A percentile compares a stretch with the other conserved stretches of the same genome.
Conservation (phyloP, 192 early-diverging fungal genomes). For the Gryganskiella cystojenkinii region DNA sequence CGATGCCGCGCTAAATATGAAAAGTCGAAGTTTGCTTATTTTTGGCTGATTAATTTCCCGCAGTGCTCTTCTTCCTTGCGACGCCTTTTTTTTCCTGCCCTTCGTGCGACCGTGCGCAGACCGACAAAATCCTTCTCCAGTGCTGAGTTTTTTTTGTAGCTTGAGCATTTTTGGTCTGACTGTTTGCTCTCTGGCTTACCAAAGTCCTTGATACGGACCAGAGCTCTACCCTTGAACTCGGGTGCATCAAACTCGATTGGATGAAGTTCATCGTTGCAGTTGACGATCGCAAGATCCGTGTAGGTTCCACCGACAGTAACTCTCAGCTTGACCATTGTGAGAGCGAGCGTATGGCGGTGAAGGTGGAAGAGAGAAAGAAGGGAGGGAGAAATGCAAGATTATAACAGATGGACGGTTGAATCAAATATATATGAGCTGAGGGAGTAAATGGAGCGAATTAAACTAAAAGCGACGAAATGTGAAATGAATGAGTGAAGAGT, state of each 20-base stretch:
- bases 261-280: conserved; percentile 50
- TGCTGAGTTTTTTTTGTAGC: background rate
- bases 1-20: no score
- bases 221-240: conserved; percentile 46
- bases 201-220: conserved; percentile 54
- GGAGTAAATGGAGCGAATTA: no score
- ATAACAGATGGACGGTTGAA: background rate
- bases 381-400: background rate
- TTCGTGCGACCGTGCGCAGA: background rate
- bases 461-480: no score
- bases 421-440: no score
- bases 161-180: no score
- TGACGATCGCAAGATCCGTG: conserved; percentile 37
- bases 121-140: background rate
- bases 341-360: background rate
- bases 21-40: no score
- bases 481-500: background rate
- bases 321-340: conserved; percentile 43
- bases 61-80: background rate
- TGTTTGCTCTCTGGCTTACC: no score
- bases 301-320: conserved; percentile 46
- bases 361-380: background rate
- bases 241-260: conserved; percentile 49
- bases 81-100: background rate
- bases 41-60: background rate